Percentiles rank a stretch among this genome's conserved stretches.
Conservation (phyloP, 805 yeast species). For the Wickerhamiella domercqiae region DNA sequence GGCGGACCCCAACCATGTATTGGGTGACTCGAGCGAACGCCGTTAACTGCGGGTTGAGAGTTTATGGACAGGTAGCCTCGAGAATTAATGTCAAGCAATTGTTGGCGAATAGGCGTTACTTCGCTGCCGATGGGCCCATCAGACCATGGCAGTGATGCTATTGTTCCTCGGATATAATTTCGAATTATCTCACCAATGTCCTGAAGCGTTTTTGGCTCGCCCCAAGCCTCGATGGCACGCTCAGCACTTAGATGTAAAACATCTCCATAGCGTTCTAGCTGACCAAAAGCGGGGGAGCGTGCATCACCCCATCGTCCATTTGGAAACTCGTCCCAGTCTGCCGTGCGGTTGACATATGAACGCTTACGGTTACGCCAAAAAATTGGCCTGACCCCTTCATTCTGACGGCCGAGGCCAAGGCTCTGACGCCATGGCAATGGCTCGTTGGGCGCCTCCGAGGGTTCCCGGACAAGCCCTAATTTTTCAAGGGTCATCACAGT, state of each 20-base stretch:
- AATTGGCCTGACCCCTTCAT: conserved; percentile 80
- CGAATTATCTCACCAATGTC: conserved; percentile 53
- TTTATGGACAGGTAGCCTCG: conserved; percentile 68
- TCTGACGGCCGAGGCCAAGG: conserved; percentile 59
- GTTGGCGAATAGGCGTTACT: conserved; percentile 42
- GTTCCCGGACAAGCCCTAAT: conserved; percentile 34
- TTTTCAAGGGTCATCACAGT: conserved; percentile 75
- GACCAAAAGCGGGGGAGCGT: conserved; percentile 93
- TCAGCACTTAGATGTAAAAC: conserved; percentile 62
- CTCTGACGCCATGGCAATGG: conserved; percentile 80
- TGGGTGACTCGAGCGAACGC: conserved; percentile 52
- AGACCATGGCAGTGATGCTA: conserved; percentile 81
- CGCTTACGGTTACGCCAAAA: conserved; percentile 92
- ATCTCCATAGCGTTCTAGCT: conserved; percentile 66
- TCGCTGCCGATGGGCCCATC: conserved; percentile 80
- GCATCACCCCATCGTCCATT: conserved; percentile 99
- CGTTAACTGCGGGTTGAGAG: conserved; percentile 88
- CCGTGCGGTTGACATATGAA: conserved; percentile 75
- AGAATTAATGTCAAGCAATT: conserved; percentile 48
- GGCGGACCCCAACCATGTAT: conserved; percentile 91
- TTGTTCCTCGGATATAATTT: conserved; percentile 53
- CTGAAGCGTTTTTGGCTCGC: conserved; percentile 44
- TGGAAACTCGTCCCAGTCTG: conserved; percentile 96
- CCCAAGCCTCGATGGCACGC: conserved; percentile 79
- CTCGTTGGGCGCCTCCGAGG: conserved; percentile 17